Evolutionary conservation across 75 land plant species (phyloP), one percentile per base, ranked within the genome.

Genomic region (Pseudotsuga menziesii): DNA sequence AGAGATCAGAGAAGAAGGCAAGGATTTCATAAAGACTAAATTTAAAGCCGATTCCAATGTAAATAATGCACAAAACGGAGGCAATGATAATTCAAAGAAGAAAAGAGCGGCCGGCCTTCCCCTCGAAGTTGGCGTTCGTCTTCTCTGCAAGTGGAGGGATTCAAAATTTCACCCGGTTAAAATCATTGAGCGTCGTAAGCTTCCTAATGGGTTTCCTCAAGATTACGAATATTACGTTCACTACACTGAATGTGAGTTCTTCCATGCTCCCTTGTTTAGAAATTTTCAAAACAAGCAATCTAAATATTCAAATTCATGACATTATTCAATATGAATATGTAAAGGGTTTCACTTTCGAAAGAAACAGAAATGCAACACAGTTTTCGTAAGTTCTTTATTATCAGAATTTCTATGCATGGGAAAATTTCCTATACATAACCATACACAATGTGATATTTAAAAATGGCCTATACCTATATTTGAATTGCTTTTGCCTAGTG

Each of bases 151-250:
- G 22, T 85, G 86, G 87, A 61, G 87, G 64, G 87, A 85, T 74
- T 82, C 76, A 23, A 85, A 83, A 54, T 55, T 67, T 58, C 86
- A 85, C 60, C 82, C 86, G 14, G 87, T 85, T 48, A 85, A 79
- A 56, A 76, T 85, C 48, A 85, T 85, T 1, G 87, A 85, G 76
- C 79, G 86, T 29, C 57, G 77, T 19, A 83, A 80, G 79, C 32
- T 85, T 22, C 54, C 56, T 6, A 23, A 27, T 56, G 58, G 69
- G 0, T 80, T 80, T 13, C 84, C 81, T 16, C 75, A 85, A 26
- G 86, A 85, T 39, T 85, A 85, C 41, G 86, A 85, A 57, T 85
- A 85, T 48, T 85, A 85, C 73, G 86, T 85, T 56, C 87, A 83
- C 20, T 85, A 85, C 77, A 83, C 80, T 29, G 87, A 85, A 56